Conservation (phyloP, 495 filamentous ascomycete species). For the Talaromyces stipitatus region DNA sequence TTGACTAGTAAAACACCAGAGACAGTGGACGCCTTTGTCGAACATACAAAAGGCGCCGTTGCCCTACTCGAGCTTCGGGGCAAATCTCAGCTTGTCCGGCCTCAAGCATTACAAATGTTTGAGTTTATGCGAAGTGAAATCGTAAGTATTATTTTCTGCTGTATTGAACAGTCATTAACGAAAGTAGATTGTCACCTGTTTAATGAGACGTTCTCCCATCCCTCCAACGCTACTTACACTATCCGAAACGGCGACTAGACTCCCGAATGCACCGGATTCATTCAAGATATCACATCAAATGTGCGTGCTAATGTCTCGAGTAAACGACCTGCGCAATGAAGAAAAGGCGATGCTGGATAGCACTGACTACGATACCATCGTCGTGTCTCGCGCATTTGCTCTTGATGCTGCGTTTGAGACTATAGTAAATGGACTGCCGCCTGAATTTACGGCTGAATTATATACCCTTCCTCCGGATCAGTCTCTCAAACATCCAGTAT, state of each 20-base stretch:
- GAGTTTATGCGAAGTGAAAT: slow-evolving; percentile 45
- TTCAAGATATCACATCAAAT: neutral
- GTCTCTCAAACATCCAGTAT: neutral
- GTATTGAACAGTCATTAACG: neutral
- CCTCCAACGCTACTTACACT: slow-evolving; percentile 28
- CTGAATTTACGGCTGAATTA: neutral
- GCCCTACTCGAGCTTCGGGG: slow-evolving; percentile 52
- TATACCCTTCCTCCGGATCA: neutral
- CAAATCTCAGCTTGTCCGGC: slow-evolving; percentile 44
- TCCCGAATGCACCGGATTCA: neutral
- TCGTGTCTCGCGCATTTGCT: slow-evolving; percentile 36
- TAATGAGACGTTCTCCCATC: slow-evolving; percentile 7
- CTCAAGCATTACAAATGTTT: slow-evolving; percentile 50
- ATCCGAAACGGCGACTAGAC: slow-evolving; percentile 10
- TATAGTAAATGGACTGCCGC: neutral
- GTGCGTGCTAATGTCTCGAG: slow-evolving; percentile 18
- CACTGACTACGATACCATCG: slow-evolving; percentile 36
- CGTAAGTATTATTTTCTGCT: slow-evolving; percentile 12
- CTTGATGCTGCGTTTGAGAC: slow-evolving; percentile 45
- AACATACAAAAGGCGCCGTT: slow-evolving; percentile 51
- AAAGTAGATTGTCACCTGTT: neutral
- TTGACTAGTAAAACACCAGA: slow-evolving; percentile 1
- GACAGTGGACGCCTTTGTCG: neutral
- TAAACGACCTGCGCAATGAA: slow-evolving; percentile 33
- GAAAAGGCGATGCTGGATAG: neutral